Conservation (phyloP, 1,139 yeast species). For the Geotrichum bryndzae region DNA sequence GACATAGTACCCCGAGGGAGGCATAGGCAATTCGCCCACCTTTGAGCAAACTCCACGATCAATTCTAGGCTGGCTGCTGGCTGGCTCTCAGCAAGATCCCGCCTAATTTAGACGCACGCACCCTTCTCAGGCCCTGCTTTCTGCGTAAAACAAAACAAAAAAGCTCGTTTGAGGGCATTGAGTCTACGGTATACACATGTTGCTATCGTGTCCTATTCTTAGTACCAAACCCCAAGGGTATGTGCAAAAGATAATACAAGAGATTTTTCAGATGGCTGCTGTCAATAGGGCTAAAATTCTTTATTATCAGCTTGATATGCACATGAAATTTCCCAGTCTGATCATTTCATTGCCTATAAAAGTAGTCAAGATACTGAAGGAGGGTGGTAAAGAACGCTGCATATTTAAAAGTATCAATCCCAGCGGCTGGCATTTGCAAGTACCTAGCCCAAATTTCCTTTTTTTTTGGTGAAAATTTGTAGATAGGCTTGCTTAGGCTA, state of each 20-base stretch:
- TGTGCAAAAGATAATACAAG: neutral
- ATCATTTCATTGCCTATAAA: neutral
- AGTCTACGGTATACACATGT: neutral
- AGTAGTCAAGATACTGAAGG: neutral
- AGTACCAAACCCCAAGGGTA: neutral
- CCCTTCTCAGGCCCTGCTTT: neutral
- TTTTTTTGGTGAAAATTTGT: no score
- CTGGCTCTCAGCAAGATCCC: neutral
- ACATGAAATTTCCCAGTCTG: neutral
- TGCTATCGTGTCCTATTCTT: neutral
- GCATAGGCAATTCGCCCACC: neutral
- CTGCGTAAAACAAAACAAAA: neutral
- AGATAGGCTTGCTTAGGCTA: no score
- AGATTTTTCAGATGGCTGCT: neutral
- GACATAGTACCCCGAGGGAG: no score
- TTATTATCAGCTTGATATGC: neutral
- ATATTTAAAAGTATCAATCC: neutral
- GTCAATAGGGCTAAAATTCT: neutral
- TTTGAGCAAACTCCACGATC: neutral
- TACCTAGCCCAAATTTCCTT: no score
- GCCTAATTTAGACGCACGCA: neutral
- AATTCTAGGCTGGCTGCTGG: neutral
- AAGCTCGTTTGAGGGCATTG: neutral
- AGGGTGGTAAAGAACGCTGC: neutral
- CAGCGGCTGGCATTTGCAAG: neutral